Conservation (phyloP, 805 yeast genomes). For the Kregervanrija fluxuum region DNA sequence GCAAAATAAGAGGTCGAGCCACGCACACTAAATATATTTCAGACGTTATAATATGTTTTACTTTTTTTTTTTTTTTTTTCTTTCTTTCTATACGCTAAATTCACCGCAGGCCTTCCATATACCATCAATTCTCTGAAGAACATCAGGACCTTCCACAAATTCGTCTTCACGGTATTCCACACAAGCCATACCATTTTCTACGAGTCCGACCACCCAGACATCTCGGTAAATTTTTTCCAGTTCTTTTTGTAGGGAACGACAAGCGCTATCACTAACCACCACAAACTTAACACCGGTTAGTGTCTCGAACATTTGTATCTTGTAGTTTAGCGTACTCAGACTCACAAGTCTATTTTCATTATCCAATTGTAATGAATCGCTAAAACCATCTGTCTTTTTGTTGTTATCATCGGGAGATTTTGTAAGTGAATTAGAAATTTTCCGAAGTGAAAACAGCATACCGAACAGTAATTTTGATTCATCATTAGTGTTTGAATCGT, state of each 20-base stretch:
- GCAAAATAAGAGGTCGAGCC: too few species aligned
- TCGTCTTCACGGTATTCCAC: too few species aligned
- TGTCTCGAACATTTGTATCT: conserved; percentile 76
- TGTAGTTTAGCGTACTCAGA: conserved; percentile 66
- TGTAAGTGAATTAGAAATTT: conserved; percentile 42
- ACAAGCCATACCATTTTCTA: conserved; percentile 19
- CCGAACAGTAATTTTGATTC: conserved; percentile 82
- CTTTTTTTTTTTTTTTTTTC: too few species aligned
- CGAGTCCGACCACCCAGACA: conserved; percentile 15
- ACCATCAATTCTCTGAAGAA: too few species aligned
- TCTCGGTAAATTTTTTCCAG: conserved; percentile 54
- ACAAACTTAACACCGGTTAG: conserved; percentile 74
- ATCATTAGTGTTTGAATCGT: conserved; percentile 48
- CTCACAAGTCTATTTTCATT: conserved; percentile 27
- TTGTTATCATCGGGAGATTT: not conserved
- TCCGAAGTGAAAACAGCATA: conserved; percentile 69
- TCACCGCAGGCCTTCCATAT: too few species aligned
- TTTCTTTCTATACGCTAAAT: too few species aligned
- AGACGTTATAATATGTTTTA: too few species aligned
- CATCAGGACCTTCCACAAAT: too few species aligned
- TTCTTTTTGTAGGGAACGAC: conserved; percentile 47
- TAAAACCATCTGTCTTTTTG: not conserved
- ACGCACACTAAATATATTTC: too few species aligned
- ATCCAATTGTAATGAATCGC: conserved; percentile 6
- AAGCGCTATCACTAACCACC: conserved; percentile 57